Percentiles rank a stretch among this genome's conserved stretches.
Conservation (phyloP, 345 rosid genomes). For the Trapa incisa region DNA sequence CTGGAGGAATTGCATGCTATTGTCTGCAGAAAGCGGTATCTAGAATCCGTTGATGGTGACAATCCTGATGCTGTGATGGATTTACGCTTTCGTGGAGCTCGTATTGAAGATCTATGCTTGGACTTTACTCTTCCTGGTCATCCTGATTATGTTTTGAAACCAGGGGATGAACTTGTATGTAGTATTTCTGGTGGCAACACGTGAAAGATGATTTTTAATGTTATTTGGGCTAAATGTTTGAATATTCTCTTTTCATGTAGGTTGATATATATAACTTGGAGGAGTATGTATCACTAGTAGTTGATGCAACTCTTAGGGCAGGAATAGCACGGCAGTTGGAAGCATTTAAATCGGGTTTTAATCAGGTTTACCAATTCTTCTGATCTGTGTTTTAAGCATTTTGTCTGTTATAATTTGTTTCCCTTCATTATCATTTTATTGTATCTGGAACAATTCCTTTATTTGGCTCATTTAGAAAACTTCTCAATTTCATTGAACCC, state of each 20-base stretch:
- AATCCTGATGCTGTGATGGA: slow-evolving; percentile 25
- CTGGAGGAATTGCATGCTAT: slow-evolving; percentile 73
- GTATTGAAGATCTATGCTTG: slow-evolving; percentile 73
- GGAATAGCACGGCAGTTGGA: slow-evolving; percentile 78
- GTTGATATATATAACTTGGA: slow-evolving; percentile 73
- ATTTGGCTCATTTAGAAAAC: background rate
- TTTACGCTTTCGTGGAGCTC: slow-evolving; percentile 47
- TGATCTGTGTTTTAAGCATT: background rate
- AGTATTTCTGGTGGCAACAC: background rate
- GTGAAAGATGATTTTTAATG: background rate
- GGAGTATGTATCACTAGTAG: slow-evolving; percentile 71
- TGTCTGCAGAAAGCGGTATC: slow-evolving; percentile 61
- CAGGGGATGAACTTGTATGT: slow-evolving; percentile 73
- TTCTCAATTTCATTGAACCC: background rate
- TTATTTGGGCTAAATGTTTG: background rate
- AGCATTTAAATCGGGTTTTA: slow-evolving; percentile 90
- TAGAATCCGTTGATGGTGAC: slow-evolving; percentile 37
- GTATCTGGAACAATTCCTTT: background rate
- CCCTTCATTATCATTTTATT: background rate
- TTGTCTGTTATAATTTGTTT: background rate
- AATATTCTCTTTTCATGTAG: slow-evolving; percentile 23
- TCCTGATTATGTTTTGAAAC: slow-evolving; percentile 68
- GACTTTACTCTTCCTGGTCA: slow-evolving; percentile 94
- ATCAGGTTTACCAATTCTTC: slow-evolving; percentile 48
- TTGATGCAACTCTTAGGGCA: slow-evolving; percentile 80